Conservation (phyloP, 768 basidiomycete genomes). For the Lyophyllum decastes region DNA sequence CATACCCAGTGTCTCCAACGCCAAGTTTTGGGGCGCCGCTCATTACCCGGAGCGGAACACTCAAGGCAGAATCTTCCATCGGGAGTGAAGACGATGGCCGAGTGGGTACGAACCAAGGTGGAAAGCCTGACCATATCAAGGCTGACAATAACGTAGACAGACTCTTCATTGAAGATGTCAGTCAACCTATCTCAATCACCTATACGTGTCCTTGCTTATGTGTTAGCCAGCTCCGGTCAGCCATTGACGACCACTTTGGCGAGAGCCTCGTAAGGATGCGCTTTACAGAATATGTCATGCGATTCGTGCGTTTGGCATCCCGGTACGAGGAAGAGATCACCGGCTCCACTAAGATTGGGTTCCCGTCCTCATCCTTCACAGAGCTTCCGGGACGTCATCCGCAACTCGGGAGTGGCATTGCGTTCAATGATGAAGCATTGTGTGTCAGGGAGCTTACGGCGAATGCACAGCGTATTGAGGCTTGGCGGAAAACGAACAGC, state of each 20-base stretch:
- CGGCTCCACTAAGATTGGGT: constrained; percentile 78
- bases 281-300: constrained; percentile 84
- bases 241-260: constrained; percentile 91
- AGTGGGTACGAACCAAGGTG: constrained; percentile 53
- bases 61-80: constrained; percentile 64
- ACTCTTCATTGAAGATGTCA: constrained; percentile 91
- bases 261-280: constrained; percentile 86
- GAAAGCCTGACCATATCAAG: constrained; percentile 58
- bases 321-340: constrained; percentile 87
- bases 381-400: constrained; percentile 44
- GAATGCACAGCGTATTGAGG: constrained; percentile 88
- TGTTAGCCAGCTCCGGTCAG: constrained; percentile 65
- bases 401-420: constrained; percentile 78
- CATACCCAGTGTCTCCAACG: constrained; percentile 47
- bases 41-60: constrained; percentile 56
- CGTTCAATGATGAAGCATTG: constrained; percentile 71
- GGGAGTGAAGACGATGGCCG: constrained; percentile 74
- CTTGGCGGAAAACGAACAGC: constrained; percentile 83
- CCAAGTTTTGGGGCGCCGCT: constrained; percentile 43
- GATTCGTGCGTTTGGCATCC: constrained; percentile 89
- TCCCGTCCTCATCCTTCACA: constrained; percentile 55
- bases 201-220: constrained; percentile 1
- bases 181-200: constrained; percentile 27
- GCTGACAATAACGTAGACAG: constrained; percentile 71
- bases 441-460: constrained; percentile 69